Evolutionary conservation across 306 rosid species (phyloP), one percentile per base, ranked within the genome.

Genomic region (Ceratonia siliqua): DNA sequence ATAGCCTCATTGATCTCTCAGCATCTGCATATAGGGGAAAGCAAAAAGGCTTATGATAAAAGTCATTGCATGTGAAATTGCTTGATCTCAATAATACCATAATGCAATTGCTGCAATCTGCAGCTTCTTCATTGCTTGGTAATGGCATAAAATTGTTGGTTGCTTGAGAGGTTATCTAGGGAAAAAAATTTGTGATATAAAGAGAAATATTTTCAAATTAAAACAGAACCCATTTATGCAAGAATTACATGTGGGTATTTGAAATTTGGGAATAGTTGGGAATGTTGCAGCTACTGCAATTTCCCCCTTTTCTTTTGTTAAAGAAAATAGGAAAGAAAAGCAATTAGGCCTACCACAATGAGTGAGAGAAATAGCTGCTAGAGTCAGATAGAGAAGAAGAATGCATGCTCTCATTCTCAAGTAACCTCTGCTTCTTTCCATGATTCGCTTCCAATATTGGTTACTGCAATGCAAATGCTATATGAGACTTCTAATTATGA

Each of bases 271-370:
- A 7, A 30, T 30, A 50, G 0, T 20, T 70, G 54, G 39, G 58
- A 2, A 21, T 22, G 62, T 36, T 11, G 38, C 2, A 17, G 49
- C 6, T 45, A 36, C 21, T 24, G 36, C 39, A 72, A 42, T 17
- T 54, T 30, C 3, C 59, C 13, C 28, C 15, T 14, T 7, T 17
- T n/a, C 14, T 39, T 27, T 12, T 38, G 41, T 8, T 46, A 33
- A 42, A 64, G n/a, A 36, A 66, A 9, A 2, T 41, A 72, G 27
- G 25, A 66, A 25, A n/a, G 62, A 45, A 33, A 74, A 33, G 13
- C 21, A 15, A 42, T 5, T 42, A 38, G 12, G 38, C 88, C 79
- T 89, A 92, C 97, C 97, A 71, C 96, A 89, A 73, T 79, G 85
- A 59, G 72, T 70, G 83, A 84, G 86, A 76, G 81, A 81, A 74